Evolutionary conservation across 1,139 yeast genomes (phyloP).

Genomic region (Neolecta irregularis): DNA sequence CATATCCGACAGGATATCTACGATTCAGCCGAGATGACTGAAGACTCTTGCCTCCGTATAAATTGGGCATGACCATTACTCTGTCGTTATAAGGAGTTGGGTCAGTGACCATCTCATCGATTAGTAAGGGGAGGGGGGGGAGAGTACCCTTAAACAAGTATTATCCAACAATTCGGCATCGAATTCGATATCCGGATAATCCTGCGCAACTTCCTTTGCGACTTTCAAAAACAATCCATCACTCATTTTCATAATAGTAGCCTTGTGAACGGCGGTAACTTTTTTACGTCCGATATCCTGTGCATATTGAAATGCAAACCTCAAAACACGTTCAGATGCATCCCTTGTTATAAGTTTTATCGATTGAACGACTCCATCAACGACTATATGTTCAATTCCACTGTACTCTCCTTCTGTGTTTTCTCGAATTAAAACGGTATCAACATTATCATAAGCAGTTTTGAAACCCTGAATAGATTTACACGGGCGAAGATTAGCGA

Average conservation of each 20-base stretch:
- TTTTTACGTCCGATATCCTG: slow-evolving; percentile 75
- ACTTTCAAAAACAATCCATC: slow-evolving; percentile 92
- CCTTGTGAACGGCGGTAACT: slow-evolving; percentile 92
- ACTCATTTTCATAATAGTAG: slow-evolving; percentile 92
- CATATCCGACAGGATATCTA: slow-evolving; percentile 74
- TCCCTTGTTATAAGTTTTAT: slow-evolving; percentile 92
- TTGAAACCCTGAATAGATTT: slow-evolving; percentile 83
- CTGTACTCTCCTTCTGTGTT: slow-evolving; percentile 99
- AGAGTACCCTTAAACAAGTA: slow-evolving; percentile 79
- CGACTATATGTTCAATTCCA: slow-evolving; percentile 95
- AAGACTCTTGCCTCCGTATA: slow-evolving; percentile 58
- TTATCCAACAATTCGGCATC: slow-evolving; percentile 84
- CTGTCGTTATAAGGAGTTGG: slow-evolving; percentile 32
- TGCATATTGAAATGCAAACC: slow-evolving; percentile 95
- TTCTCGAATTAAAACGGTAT: slow-evolving; percentile 92
- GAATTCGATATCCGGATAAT: slow-evolving; percentile 78
- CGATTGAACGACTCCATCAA: slow-evolving; percentile 96
- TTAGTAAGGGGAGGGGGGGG: slow-evolving; percentile 79
- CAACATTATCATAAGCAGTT: slow-evolving; percentile 88
- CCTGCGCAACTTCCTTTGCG: slow-evolving; percentile 76
- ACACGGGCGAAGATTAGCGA: slow-evolving; percentile 97
- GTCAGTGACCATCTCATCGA: no score
- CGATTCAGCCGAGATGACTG: neutral
- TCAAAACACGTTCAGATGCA: slow-evolving; percentile 89
- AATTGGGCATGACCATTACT: slow-evolving; percentile 98